These are phyloP conservation scores for Raphanus raphanistrum DNA, from an alignment of 345 rosid genomes.

Conservation along the genomic window DNA sequence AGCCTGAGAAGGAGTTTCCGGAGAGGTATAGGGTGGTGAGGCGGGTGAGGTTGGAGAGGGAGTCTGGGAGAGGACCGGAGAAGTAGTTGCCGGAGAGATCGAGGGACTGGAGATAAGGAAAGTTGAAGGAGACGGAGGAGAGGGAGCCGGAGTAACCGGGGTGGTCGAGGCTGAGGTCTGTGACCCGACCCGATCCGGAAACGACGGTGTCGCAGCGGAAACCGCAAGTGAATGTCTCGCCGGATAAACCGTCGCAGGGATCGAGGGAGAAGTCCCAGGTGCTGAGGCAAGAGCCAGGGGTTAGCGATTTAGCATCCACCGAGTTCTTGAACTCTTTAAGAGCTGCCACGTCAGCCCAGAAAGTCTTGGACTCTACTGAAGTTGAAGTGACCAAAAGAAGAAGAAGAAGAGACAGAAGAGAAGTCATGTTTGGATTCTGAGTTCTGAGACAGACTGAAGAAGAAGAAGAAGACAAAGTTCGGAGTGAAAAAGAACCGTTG, in stretches of 20 bases:
- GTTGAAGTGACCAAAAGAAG: slow-evolving; percentile 3
- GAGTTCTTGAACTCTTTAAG: slow-evolving; percentile 55
- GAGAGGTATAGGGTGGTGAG: slow-evolving; percentile 62
- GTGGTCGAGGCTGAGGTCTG: slow-evolving; percentile 73
- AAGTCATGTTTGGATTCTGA: slow-evolving; percentile 17
- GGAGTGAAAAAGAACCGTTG: slow-evolving; percentile 27
- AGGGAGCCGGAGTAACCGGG: slow-evolving; percentile 75
- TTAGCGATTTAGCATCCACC: slow-evolving; percentile 48
- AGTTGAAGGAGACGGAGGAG: slow-evolving; percentile 51
- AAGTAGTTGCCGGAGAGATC: slow-evolving; percentile 72
- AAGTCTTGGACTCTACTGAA: slow-evolving; percentile 50
- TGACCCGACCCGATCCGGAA: slow-evolving; percentile 57
- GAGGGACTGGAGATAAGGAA: slow-evolving; percentile 60
- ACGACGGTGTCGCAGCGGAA: slow-evolving; percentile 69
- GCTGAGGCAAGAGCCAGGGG: slow-evolving; percentile 74
- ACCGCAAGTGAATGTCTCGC: slow-evolving; percentile 81
- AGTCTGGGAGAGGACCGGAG: slow-evolving; percentile 56
- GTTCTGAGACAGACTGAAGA: background rate
- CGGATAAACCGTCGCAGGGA: slow-evolving; percentile 76
- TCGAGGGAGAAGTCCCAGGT: slow-evolving; percentile 85
- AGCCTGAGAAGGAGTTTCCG: slow-evolving; percentile 62
- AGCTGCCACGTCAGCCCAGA: slow-evolving; percentile 54
- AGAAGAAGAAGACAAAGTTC: background rate
- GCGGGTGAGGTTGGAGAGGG: slow-evolving; percentile 56
- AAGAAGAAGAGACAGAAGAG: slow-evolving; percentile 29